These are phyloP conservation scores for Myrmaecium sp. DNA, from an alignment of 2,329 filamentous ascomycete species.

Conservation along the genomic window DNA sequence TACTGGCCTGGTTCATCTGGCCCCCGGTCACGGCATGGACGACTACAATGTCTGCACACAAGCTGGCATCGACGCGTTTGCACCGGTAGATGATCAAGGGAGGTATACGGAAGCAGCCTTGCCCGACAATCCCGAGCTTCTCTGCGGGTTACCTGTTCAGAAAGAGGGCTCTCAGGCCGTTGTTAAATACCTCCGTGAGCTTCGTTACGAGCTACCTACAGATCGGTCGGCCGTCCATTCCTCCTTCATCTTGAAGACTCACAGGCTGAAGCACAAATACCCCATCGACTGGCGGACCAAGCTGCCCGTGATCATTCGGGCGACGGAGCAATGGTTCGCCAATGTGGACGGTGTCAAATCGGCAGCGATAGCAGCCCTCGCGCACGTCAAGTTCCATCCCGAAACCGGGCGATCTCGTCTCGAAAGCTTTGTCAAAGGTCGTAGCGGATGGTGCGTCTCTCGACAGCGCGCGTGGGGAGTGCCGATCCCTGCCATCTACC, in stretches of 20 bases:
- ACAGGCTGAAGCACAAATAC: slow-evolving; percentile 76
- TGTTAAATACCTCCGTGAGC: slow-evolving; percentile 32
- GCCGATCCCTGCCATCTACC: slow-evolving; percentile 81
- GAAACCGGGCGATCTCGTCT: slow-evolving; percentile 56
- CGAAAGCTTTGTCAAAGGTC: slow-evolving; percentile 68
- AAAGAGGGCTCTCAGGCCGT: slow-evolving; percentile 53
- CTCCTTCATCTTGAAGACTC: slow-evolving; percentile 45
- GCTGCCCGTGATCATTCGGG: slow-evolving; percentile 72
- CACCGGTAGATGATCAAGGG: slow-evolving; percentile 70
- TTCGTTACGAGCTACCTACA: neutral
- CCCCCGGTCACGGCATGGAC: slow-evolving; percentile 90
- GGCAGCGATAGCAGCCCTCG: slow-evolving; percentile 51
- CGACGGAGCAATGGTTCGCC: slow-evolving; percentile 96
- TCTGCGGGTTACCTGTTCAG: slow-evolving; percentile 59
- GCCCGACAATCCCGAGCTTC: slow-evolving; percentile 45
- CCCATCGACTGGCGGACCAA: slow-evolving; percentile 98
- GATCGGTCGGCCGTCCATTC: no score
- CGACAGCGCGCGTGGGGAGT: slow-evolving; percentile 93
- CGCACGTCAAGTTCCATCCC: slow-evolving; percentile 63
- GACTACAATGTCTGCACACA: slow-evolving; percentile 72
- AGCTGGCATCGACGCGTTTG: slow-evolving; percentile 53
- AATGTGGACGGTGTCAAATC: slow-evolving; percentile 73
- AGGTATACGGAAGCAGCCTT: slow-evolving; percentile 66
- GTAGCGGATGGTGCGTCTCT: slow-evolving; percentile 96
- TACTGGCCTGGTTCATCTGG: slow-evolving; percentile 84